Conservation (phyloP, 1,284 basidiomycete species). For the Cryptococcus maquisensis region DNA sequence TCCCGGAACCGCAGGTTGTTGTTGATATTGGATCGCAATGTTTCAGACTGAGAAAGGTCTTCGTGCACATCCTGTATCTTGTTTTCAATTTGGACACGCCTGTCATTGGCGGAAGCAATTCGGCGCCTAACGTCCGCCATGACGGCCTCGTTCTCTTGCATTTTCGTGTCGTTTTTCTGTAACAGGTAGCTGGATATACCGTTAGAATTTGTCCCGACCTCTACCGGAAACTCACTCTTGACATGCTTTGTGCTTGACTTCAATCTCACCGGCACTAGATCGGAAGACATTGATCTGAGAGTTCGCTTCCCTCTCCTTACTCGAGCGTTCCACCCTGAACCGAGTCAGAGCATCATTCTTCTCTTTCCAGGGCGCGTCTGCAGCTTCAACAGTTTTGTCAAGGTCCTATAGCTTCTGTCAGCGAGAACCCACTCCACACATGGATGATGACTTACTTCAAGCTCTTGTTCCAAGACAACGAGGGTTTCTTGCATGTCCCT, state of each 20-base stretch:
- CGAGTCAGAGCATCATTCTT: constrained; percentile 34
- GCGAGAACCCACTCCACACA: neutral
- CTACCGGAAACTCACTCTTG: constrained; percentile 21
- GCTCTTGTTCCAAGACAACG: constrained; percentile 26
- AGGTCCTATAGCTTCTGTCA: constrained; percentile 25
- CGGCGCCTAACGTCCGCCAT: constrained; percentile 52
- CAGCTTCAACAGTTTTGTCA: constrained; percentile 31
- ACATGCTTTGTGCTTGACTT: constrained; percentile 38
- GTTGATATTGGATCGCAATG: constrained; percentile 67
- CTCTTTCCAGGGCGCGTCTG: constrained; percentile 43
- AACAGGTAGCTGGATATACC: constrained; percentile 61
- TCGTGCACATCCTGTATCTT: constrained; percentile 52
- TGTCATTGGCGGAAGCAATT: constrained; percentile 54
- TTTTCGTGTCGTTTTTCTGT: constrained; percentile 60
- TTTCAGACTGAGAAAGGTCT: constrained; percentile 60
- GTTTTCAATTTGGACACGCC: constrained; percentile 55
- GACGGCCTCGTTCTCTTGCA: constrained; percentile 61
- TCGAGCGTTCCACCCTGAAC: constrained; percentile 31
- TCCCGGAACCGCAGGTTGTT: constrained; percentile 80
- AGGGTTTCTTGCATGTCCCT: constrained; percentile 62
- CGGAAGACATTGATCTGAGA: constrained; percentile 32
- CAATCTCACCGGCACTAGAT: constrained; percentile 34
- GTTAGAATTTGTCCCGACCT: neutral
- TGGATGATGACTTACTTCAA: constrained; percentile 28
- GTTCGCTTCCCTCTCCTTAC: constrained; percentile 32